phyloP scores from a whole-genome alignment of 2,329 filamentous ascomycete species.

The Cytospora piceae region DNA sequence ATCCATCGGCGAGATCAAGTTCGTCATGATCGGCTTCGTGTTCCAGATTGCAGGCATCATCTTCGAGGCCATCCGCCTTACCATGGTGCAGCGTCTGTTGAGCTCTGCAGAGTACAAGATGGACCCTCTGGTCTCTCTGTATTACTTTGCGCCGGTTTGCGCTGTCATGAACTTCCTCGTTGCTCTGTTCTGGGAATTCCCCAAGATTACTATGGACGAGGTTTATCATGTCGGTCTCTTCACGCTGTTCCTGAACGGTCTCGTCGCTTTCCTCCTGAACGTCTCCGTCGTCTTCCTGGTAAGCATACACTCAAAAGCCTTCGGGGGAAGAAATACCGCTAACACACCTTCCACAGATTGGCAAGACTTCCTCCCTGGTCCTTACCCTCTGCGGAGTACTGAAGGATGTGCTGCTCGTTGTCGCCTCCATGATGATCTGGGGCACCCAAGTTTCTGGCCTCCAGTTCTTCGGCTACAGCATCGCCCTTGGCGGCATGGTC shows the following conservation, averaged over 20 bases:
- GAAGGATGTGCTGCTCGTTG: conserved; percentile 84
- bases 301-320: conserved; percentile 43
- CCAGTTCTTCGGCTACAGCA: conserved; percentile 83
- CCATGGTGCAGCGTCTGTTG: conserved; percentile 82
- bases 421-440: conserved; percentile 81
- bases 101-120: conserved; percentile 88
- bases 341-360: conserved; percentile 64
- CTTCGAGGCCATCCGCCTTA: conserved; percentile 81
- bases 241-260: conserved; percentile 75
- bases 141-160: conserved; percentile 88
- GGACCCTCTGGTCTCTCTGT: conserved; percentile 85
- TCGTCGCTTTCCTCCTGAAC: conserved; percentile 80
- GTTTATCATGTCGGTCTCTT: conserved; percentile 74
- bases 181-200: conserved; percentile 74
- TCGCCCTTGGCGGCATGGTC: conserved; percentile 76
- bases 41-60: conserved; percentile 78
- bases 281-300: conserved; percentile 86
- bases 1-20: conserved; percentile 93
- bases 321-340: conserved; percentile 30
- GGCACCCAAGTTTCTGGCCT: conserved; percentile 72
- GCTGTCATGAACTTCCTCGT: conserved; percentile 79
- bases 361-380: conserved; percentile 84
- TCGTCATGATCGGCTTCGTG: conserved; percentile 78
- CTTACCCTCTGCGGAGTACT: conserved; percentile 86
- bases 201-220: conserved; percentile 68